These are phyloP conservation scores for Pisolithus sp. DNA, from an alignment of 768 basidiomycete species.

Conservation along the genomic window DNA sequence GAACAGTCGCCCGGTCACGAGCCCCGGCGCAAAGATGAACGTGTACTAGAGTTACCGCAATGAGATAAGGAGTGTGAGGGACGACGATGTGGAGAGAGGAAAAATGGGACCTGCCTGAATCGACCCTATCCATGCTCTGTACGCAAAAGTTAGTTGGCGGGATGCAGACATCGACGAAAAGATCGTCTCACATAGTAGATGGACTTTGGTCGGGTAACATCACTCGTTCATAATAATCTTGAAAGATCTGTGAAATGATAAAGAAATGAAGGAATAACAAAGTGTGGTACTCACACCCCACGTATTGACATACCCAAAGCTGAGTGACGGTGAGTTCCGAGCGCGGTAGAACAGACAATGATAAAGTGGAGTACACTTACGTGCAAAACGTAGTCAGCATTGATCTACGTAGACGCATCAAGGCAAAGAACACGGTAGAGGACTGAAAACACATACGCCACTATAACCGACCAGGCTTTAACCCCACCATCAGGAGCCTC, in stretches of 20 bases:
- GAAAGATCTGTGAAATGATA: constrained; percentile 49
- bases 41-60: constrained; percentile 40
- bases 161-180: not conserved
- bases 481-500: constrained; percentile 25
- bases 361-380: constrained; percentile 16
- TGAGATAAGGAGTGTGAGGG: not conserved
- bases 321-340: constrained; percentile 8
- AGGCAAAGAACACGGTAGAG: not conserved
- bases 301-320: constrained; percentile 66
- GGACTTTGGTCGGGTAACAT: constrained; percentile 44
- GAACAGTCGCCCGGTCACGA: constrained; percentile 63
- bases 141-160: not conserved
- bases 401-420: constrained; percentile 5
- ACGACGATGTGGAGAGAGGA: not conserved
- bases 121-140: constrained; percentile 77
- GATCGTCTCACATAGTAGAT: constrained; percentile 53
- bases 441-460: constrained; percentile 16
- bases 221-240: constrained; percentile 59
- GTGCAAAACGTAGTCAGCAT: constrained; percentile 33
- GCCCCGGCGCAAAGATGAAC: constrained; percentile 54
- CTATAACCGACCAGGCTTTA: constrained; percentile 26
- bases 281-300: constrained; percentile 55
- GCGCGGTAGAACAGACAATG: not conserved
- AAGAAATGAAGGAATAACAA: not conserved
- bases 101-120: constrained; percentile 42